Evolutionary conservation across 1,284 basidiomycete species (phyloP).

Genomic region (Vanrija sp.): DNA sequence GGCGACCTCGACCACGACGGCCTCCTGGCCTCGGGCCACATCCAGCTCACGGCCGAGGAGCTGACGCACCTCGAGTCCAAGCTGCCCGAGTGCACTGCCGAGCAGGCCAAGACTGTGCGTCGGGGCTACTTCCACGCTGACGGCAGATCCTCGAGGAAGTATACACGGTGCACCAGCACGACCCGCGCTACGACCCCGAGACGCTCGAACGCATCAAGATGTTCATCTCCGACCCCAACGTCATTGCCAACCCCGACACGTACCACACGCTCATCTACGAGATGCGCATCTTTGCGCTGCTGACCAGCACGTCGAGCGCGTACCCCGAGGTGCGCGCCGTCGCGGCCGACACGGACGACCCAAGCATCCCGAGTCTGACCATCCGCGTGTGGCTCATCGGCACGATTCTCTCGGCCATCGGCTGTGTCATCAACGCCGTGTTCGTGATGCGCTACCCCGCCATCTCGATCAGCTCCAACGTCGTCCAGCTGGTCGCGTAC

Average conservation of each 20-base stretch:
- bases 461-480: conserved; percentile 28
- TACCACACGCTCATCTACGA: conserved; percentile 23
- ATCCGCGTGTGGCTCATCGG: conserved; percentile 74
- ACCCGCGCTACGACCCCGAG: conserved; percentile 93
- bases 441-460: conserved; percentile 48
- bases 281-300: conserved; percentile 41
- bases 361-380: conserved; percentile 71
- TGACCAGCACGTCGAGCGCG: conserved; percentile 56
- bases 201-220: conserved; percentile 99
- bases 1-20: neutral
- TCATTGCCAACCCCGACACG: conserved; percentile 6
- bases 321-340: conserved; percentile 85
- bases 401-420: conserved; percentile 50
- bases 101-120: conserved; percentile 4
- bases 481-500: conserved; percentile 39
- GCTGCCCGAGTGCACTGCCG: conserved; percentile 9
- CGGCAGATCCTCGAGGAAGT: conserved; percentile 70
- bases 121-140: conserved; percentile 56
- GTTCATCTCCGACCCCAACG: conserved; percentile 41
- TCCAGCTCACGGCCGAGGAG: conserved; percentile 12
- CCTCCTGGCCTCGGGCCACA: conserved; percentile 6
- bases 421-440: conserved; percentile 66
- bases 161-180: conserved; percentile 62
- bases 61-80: conserved; percentile 5
- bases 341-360: conserved; percentile 72